Percentiles rank a stretch among this genome's conserved stretches.
phyloP scores from a whole-genome alignment of 192 early-diverging fungal genomes.

The Backusella parvicylindrica region DNA sequence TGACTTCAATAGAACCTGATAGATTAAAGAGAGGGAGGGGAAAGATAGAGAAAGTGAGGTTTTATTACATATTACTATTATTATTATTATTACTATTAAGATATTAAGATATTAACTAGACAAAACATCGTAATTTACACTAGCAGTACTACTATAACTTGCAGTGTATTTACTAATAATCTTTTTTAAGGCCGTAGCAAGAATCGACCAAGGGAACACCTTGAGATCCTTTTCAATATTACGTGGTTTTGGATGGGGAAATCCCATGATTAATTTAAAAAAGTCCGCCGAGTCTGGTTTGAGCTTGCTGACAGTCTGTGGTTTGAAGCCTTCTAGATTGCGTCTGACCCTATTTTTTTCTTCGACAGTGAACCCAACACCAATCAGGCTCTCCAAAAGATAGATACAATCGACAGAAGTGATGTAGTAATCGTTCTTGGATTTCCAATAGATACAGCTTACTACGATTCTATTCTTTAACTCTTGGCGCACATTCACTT shows the following conservation, averaged over 20 bases:
- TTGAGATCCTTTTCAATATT: conserved; percentile 89
- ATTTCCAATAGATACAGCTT: conserved; percentile 76
- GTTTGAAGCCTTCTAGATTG: conserved; percentile 76
- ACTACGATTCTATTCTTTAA: conserved; percentile 41
- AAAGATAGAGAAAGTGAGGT: not conserved
- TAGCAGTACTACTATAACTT: conserved; percentile 41
- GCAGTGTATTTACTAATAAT: conserved; percentile 68
- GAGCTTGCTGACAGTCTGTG: conserved; percentile 69
- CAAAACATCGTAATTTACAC: conserved; percentile 1
- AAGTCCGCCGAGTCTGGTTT: conserved; percentile 69
- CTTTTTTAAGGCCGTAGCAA: conserved; percentile 66
- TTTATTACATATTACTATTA: not conserved
- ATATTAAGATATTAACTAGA: not conserved
- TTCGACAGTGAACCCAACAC: conserved; percentile 66
- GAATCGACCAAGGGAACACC: conserved; percentile 72
- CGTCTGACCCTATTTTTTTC: conserved; percentile 85
- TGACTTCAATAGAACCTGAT: not conserved
- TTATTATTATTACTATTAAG: not conserved
- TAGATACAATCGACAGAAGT: conserved; percentile 76
- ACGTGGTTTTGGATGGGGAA: conserved; percentile 73
- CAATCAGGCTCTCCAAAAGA: conserved; percentile 67
- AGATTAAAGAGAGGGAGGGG: not conserved
- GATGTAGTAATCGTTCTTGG: conserved; percentile 66
- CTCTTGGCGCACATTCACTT: not conserved
- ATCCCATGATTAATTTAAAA: conserved; percentile 79